Conservation (phyloP, 352 stramenopile species). For the Phytopythium vexans region DNA sequence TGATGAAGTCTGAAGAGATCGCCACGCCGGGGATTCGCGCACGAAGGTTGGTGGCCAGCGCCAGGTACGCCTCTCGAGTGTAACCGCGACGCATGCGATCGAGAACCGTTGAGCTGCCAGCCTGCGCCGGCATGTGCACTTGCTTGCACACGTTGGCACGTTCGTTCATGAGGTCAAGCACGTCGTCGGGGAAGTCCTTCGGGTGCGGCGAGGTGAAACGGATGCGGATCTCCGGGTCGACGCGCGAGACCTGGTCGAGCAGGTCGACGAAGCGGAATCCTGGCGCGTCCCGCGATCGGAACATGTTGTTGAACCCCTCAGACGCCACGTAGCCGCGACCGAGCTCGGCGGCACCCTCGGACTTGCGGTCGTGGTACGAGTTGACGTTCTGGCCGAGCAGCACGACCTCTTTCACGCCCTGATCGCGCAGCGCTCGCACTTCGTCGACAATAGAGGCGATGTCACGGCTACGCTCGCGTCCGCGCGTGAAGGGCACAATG, state of each 20-base stretch:
- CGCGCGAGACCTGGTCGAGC: conserved; percentile 90
- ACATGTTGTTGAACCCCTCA: conserved; percentile 95
- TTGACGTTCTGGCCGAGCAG: conserved; percentile 99
- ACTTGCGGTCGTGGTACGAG: conserved; percentile 96
- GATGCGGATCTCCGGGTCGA: conserved; percentile 96
- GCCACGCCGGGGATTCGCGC: conserved; percentile 73
- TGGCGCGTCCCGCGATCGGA: conserved; percentile 76
- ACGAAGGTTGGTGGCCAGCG: conserved; percentile 93
- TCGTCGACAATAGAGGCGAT: conserved; percentile 95
- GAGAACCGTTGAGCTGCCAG: conserved; percentile 84
- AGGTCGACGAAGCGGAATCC: conserved; percentile 98
- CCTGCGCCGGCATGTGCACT: conserved; percentile 98
- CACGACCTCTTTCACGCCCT: conserved; percentile 97
- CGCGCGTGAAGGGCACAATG: conserved; percentile 99
- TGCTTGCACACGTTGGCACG: conserved; percentile 96
- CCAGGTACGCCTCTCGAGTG: conserved; percentile 96
- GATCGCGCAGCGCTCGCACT: conserved; percentile 81
- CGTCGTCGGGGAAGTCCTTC: conserved; percentile 97
- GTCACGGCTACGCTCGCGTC: conserved; percentile 91
- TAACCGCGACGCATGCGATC: conserved; percentile 96
- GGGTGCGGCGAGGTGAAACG: conserved; percentile 99
- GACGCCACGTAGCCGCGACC: conserved; percentile 84
- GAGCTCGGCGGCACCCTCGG: conserved; percentile 53
- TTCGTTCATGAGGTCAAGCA: conserved; percentile 90
- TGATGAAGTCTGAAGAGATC: conserved; percentile 96